Evolutionary conservation across 768 basidiomycete genomes (phyloP), one percentile per base, ranked within the genome.

Genomic region (Crucibulum laeve): DNA sequence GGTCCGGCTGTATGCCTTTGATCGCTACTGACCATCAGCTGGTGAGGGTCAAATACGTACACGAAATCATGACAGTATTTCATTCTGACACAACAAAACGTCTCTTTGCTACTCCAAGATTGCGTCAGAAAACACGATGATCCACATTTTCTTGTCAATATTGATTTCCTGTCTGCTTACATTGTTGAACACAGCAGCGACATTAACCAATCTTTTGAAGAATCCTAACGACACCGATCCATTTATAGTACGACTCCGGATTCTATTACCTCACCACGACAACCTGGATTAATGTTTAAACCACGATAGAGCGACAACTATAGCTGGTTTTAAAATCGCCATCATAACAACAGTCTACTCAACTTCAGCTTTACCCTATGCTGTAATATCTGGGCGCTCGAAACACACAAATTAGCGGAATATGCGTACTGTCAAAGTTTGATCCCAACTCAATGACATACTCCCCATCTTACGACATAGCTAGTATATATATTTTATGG

Each of bases 201-300:
- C n/a, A n/a, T n/a, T n/a, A n/a, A n/a, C n/a, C 28, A 11, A 15
- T 32, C 28, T 2, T 32, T 11, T 32, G 11, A 10, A 32, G 28
- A 15, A 4, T 15, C 11, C 11, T 11, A 11, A 32, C 15, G 28
- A 11, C 28, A 32, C 28, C 28, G 28, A 11, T 32, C 11, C 28
- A 32, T 2, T 32, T 32, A 30, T n/a, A 30, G n/a, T n/a, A 46
- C 17, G 37, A 51, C 38, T 37, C 43, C 17, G 47, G 51, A 21
- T 49, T 43, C 26, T 52, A 52, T 39, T 52, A 26, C 41, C 42
- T 52, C 23, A 49, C 45, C 19, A 47, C 51, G 4, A 45, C 50
- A 4, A 48, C 50, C 1, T 48, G 40, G 44, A 42, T n/a, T 25
- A 47, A 42, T 25, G 38, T 46, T 22, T 47, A 52, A 13, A 47